Evolutionary conservation across 306 rosid genomes (phyloP), one percentile per base, ranked within the genome.

Genomic region (Ammopiptanthus mongolicus): DNA sequence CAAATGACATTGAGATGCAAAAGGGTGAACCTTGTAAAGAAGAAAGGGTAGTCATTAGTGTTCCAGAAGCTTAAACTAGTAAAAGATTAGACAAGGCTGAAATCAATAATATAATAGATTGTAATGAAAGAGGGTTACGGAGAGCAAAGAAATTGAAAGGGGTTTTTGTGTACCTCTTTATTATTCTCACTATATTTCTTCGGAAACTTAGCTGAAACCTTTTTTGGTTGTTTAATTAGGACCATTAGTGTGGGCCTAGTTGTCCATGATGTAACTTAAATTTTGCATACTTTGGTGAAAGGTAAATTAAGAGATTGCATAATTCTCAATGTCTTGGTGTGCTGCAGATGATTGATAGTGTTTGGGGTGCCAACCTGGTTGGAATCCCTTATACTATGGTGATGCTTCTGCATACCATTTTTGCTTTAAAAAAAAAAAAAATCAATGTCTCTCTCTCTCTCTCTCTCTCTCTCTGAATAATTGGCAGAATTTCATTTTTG

Each of bases 1-100:
- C 37, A 25, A 79, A 80, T 67, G 82, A 72, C 51, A 69, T 78
- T 18, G 87, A 87, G 62, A 79, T 84, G 90, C 87, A 82, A 51
- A 85, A 84, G 67, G 71, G 70, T 63, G 77, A 81, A 83, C 57
- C 22, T 37, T 36, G 12, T 5, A 72, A 77, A 23, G 83, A 76
- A 5, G 21, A 73, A 14, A 79, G 25, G 59, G 69, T 52, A 15
- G 73, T 53, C 7, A 65, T 71, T 23, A 62, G 9, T 81, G 87
- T 31, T 71, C 51, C 85, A 71, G 87, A 81, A 79, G 81, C 52
- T 71, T 79, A 25, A 81, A 44, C 2, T 1, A 31, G n/a, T 29
- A n/a, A 29, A 56, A 74, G 44, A 71, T 34, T 60, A 62, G 59
- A 61, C 4, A 69, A 8, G 34, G 80, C 4, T 48, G 68, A 44